Percentiles rank a stretch among this genome's conserved stretches.
Conservation (phyloP, 225 moss, liverwort and hornwort genomes). For the Thuidium tamariscinum region DNA sequence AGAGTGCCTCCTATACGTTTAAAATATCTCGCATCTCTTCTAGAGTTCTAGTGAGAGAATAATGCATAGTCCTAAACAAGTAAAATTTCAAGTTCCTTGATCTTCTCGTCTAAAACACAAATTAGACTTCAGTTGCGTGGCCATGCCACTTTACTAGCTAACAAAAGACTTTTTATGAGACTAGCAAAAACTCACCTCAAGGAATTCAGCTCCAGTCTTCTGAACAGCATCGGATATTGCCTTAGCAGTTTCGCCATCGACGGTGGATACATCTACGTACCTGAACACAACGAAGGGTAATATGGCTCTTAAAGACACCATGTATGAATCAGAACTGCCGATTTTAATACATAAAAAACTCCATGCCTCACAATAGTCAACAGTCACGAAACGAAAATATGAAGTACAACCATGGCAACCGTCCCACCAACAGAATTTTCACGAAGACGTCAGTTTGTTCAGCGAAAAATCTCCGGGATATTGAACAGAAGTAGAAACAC, state of each 20-base stretch:
- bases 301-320: not conserved
- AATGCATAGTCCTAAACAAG: not conserved
- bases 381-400: not conserved
- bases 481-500: not conserved
- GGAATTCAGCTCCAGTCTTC: slow-evolving; percentile 66
- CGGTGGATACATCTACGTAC: slow-evolving; percentile 84
- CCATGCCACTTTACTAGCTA: not conserved
- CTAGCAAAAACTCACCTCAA: slow-evolving; percentile 41
- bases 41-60: not conserved
- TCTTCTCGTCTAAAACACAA: not conserved
- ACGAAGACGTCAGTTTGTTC: not conserved
- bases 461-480: not conserved
- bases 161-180: not conserved
- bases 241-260: slow-evolving; percentile 66
- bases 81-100: not conserved
- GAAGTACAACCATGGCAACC: not conserved
- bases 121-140: not conserved
- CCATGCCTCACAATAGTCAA: not conserved
- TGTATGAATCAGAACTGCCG: not conserved
- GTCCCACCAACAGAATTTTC: not conserved
- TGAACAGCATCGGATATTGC: slow-evolving; percentile 48
- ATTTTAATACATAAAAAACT: not conserved
- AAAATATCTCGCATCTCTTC: not conserved
- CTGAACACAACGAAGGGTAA: slow-evolving; percentile 12
- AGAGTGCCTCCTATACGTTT: not conserved